Evolutionary conservation across 768 basidiomycete species (phyloP).

Genomic region (Russula dissimulans): DNA sequence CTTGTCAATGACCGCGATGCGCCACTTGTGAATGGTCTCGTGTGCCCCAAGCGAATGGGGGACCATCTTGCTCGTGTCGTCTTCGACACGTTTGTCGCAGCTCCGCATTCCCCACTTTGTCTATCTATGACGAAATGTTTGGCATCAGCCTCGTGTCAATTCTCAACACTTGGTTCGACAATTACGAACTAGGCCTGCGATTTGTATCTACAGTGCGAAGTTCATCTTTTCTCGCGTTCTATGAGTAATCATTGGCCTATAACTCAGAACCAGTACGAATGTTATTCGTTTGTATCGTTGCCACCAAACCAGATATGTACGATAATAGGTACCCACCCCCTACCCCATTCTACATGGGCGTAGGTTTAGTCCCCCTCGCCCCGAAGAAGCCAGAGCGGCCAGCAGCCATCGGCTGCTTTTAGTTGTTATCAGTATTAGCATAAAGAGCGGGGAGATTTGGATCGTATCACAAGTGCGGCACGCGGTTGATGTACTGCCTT

Average conservation of each 20-base stretch:
- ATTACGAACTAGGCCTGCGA: background rate
- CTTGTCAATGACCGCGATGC: background rate
- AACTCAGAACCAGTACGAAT: background rate
- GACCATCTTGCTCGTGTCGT: background rate
- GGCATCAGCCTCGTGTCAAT: background rate
- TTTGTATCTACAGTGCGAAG: background rate
- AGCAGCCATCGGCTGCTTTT: too few species aligned
- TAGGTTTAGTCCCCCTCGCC: too few species aligned
- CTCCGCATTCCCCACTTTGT: background rate
- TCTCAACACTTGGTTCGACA: background rate
- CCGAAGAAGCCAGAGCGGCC: too few species aligned
- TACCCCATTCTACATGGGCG: background rate
- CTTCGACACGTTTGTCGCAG: background rate
- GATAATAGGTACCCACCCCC: background rate
- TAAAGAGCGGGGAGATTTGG: too few species aligned
- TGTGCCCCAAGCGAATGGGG: background rate
- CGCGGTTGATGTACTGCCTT: too few species aligned
- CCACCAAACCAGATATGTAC: background rate
- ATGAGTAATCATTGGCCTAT: background rate
- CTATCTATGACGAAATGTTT: background rate
- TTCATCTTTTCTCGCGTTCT: background rate
- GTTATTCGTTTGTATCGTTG: background rate
- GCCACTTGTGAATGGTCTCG: background rate
- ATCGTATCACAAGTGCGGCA: too few species aligned
- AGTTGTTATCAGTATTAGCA: too few species aligned